Conservation (phyloP, 176 grass and related monocot genomes). For the Musa troglodytarum region DNA sequence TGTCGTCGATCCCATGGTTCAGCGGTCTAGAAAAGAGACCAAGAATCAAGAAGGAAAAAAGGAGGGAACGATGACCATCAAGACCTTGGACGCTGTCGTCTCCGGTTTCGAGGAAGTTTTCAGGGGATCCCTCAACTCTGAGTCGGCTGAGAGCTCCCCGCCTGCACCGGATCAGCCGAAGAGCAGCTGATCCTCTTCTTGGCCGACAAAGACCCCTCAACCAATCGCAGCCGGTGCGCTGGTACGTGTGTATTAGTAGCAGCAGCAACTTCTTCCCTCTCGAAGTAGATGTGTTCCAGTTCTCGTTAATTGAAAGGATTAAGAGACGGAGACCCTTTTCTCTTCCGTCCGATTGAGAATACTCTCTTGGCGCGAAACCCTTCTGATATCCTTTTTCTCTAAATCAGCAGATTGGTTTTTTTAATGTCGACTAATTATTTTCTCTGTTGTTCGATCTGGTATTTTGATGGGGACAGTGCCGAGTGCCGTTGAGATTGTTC, state of each 20-base stretch:
- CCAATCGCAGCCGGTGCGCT: slow-evolving; percentile 74
- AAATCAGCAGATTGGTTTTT: too few relatives aligned
- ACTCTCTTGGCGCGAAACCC: too few relatives aligned
- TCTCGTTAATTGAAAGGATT: too few relatives aligned
- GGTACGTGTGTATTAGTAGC: slow-evolving; percentile 19
- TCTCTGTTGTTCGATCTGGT: too few relatives aligned
- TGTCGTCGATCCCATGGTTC: not conserved
- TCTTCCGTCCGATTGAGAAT: too few relatives aligned
- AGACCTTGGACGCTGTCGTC: slow-evolving; percentile 22
- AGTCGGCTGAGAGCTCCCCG: not conserved
- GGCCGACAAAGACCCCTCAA: slow-evolving; percentile 56
- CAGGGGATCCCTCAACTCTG: slow-evolving; percentile 22
- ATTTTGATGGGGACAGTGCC: too few relatives aligned
- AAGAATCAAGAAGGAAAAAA: not conserved
- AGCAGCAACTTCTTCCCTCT: too few relatives aligned
- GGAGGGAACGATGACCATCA: slow-evolving; percentile 26
- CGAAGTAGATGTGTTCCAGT: too few relatives aligned
- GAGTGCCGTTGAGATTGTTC: too few relatives aligned
- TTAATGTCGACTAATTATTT: too few relatives aligned
- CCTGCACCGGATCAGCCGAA: slow-evolving; percentile 24
- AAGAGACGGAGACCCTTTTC: too few relatives aligned
- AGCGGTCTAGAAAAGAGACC: not conserved
- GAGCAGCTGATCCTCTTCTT: slow-evolving; percentile 63
- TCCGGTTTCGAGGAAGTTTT: slow-evolving; percentile 34
- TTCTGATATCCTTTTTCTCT: too few relatives aligned